Percentiles rank a stretch among this genome's conserved stretches.
Conservation (phyloP, 2,329 filamentous ascomycete species). For the Rhinocladiella similis region DNA sequence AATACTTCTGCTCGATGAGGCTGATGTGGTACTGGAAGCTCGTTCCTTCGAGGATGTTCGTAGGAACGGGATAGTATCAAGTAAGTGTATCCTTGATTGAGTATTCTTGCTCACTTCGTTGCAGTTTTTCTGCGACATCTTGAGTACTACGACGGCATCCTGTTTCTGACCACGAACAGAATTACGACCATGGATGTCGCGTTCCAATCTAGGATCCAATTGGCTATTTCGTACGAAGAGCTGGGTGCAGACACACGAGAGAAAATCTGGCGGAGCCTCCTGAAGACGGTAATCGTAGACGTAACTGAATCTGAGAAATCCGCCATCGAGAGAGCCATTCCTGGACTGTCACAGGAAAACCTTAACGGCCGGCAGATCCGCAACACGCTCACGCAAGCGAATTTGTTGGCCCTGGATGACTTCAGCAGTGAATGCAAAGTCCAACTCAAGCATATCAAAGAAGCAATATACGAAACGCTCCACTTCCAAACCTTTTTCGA, state of each 20-base stretch:
- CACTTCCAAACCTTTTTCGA: conserved; percentile 9
- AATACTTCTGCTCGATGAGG: conserved; percentile 20
- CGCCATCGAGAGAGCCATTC: conserved; percentile 5
- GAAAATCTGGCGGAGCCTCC: conserved; percentile 2
- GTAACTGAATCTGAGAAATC: conserved; percentile 4
- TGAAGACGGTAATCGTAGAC: conserved; percentile 6
- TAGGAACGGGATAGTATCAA: conserved; percentile 16
- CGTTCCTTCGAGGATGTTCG: conserved; percentile 6
- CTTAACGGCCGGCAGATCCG: conserved; percentile 18
- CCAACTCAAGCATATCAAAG: conserved; percentile 10
- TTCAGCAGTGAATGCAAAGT: conserved; percentile 7
- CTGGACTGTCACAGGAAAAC: conserved; percentile 2
- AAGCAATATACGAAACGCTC: conserved; percentile 5
- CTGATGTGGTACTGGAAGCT: conserved; percentile 12
- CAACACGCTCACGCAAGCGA: conserved; percentile 10
- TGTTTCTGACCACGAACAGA: conserved; percentile 37
- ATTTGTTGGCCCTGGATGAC: conserved; percentile 1
- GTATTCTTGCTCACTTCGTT: neutral
- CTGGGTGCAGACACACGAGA: conserved; percentile 29
- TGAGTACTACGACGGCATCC: conserved; percentile 32
- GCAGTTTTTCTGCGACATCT: conserved; percentile 28
- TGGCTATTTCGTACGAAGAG: conserved; percentile 49
- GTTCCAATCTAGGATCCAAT: conserved; percentile 40
- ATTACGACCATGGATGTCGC: conserved; percentile 36
- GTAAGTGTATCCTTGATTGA: neutral